These are phyloP conservation scores for Leucogyrophana mollusca DNA, from an alignment of 768 basidiomycete genomes.

Conservation along the genomic window DNA sequence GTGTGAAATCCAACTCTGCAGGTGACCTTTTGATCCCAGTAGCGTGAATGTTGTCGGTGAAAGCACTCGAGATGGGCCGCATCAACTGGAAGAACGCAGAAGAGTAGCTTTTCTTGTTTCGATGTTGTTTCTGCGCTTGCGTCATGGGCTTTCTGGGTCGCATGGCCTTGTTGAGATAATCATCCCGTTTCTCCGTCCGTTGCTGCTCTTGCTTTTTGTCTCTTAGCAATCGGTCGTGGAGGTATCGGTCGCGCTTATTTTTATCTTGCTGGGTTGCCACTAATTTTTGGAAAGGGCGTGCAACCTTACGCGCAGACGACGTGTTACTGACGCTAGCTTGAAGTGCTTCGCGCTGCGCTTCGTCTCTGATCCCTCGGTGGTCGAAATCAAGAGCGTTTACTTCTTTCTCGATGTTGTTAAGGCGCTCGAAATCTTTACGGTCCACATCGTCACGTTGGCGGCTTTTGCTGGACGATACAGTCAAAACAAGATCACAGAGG, in stretches of 20 bases:
- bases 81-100: slow-evolving; percentile 80
- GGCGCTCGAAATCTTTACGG: slow-evolving; percentile 68
- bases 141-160: slow-evolving; percentile 48
- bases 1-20: slow-evolving; percentile 71
- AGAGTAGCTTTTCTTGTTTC: slow-evolving; percentile 88
- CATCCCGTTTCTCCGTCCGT: slow-evolving; percentile 70
- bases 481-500: slow-evolving; percentile 60
- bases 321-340: slow-evolving; percentile 42
- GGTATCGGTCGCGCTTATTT: slow-evolving; percentile 69
- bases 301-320: slow-evolving; percentile 49
- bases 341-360: slow-evolving; percentile 63
- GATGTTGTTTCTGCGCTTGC: slow-evolving; percentile 66
- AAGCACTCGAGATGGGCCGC: slow-evolving; percentile 87
- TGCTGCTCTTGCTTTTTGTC: slow-evolving; percentile 78
- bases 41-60: slow-evolving; percentile 59
- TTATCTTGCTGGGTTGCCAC: slow-evolving; percentile 75
- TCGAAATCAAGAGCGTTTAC: slow-evolving; percentile 63
- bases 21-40: slow-evolving; percentile 52
- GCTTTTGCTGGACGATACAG: slow-evolving; percentile 40
- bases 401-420: slow-evolving; percentile 76
- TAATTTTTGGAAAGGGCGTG: slow-evolving; percentile 66
- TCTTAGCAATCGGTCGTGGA: slow-evolving; percentile 67
- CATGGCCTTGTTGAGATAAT: slow-evolving; percentile 75
- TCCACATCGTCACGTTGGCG: slow-evolving; percentile 55
- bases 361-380: slow-evolving; percentile 70